Percentiles rank a stretch among this genome's conserved stretches.
phyloP scores from a whole-genome alignment of 495 filamentous ascomycete genomes.

The Sabuloglossum arenarium region DNA sequence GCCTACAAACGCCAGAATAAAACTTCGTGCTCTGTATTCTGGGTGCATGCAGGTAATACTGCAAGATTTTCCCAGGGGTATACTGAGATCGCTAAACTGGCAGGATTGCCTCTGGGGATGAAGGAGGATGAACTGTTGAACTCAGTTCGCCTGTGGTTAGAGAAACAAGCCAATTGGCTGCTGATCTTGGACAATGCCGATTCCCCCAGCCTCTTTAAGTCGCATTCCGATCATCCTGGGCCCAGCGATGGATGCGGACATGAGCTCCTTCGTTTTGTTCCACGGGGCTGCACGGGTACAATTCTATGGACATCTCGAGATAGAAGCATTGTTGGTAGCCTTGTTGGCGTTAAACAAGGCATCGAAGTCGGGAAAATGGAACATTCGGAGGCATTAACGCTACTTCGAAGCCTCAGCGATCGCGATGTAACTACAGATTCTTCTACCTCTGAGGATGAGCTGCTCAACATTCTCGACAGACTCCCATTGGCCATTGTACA shows the following conservation, averaged over 20 bases:
- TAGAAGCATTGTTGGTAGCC: neutral
- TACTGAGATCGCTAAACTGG: neutral
- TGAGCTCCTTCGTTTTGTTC: neutral
- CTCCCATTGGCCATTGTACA: neutral
- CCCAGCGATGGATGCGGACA: neutral
- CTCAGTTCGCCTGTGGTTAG: neutral
- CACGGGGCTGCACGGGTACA: neutral
- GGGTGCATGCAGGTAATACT: neutral
- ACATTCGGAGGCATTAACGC: neutral
- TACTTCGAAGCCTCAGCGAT: neutral
- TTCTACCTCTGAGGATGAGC: neutral
- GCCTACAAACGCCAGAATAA: neutral
- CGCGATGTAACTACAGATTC: neutral
- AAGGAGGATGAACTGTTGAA: neutral
- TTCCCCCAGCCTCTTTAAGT: neutral
- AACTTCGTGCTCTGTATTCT: neutral
- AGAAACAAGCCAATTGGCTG: neutral
- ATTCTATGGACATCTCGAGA: neutral
- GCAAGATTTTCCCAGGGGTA: neutral
- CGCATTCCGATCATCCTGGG: neutral
- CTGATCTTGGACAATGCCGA: neutral
- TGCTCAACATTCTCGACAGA: neutral
- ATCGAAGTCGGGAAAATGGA: neutral
- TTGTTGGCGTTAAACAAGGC: neutral
- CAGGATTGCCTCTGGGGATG: neutral